phyloP scores from a whole-genome alignment of 1,284 basidiomycete genomes.

The Irpex sp. region DNA sequence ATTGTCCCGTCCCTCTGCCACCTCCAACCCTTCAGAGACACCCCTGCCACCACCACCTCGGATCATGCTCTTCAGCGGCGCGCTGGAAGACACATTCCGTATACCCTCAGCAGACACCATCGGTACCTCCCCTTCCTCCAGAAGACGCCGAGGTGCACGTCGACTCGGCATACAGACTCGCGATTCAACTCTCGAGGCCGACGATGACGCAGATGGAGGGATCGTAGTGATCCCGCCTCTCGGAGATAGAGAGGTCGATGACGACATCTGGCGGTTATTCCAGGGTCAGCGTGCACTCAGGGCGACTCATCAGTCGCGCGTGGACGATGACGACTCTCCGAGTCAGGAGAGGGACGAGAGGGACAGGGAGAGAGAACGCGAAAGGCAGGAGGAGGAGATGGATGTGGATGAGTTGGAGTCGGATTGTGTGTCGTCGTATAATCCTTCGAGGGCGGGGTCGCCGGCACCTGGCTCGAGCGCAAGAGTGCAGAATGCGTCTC shows the following conservation, averaged over 20 bases:
- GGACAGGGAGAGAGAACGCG: constrained; percentile 32
- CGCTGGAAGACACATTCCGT: constrained; percentile 54
- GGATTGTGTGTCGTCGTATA: constrained; percentile 41
- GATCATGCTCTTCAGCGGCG: constrained; percentile 40
- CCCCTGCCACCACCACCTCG: constrained; percentile 27
- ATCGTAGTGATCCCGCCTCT: constrained; percentile 53
- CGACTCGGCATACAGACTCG: constrained; percentile 12
- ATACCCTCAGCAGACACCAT: constrained; percentile 31
- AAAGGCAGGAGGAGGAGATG: constrained; percentile 29
- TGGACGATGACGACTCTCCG: constrained; percentile 7
- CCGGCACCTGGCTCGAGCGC: constrained; percentile 32
- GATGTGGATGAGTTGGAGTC: constrained; percentile 41
- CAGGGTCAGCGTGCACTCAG: constrained; percentile 29
- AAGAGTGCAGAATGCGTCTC: constrained; percentile 14
- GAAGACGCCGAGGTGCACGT: constrained; percentile 14
- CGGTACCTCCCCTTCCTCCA: constrained; percentile 4
- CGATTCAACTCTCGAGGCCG: constrained; percentile 17
- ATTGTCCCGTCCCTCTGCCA: constrained; percentile 16
- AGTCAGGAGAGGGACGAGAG: constrained; percentile 19
- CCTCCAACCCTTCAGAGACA: constrained; percentile 1
- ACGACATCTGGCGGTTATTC: constrained; percentile 56
- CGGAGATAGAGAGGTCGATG: constrained; percentile 57
- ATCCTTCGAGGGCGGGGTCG: constrained; percentile 43
- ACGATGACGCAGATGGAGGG: constrained; percentile 31
- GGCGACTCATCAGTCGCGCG: constrained; percentile 27